Conservation (phyloP, 352 stramenopile genomes). For the Pythium dissotocum region DNA sequence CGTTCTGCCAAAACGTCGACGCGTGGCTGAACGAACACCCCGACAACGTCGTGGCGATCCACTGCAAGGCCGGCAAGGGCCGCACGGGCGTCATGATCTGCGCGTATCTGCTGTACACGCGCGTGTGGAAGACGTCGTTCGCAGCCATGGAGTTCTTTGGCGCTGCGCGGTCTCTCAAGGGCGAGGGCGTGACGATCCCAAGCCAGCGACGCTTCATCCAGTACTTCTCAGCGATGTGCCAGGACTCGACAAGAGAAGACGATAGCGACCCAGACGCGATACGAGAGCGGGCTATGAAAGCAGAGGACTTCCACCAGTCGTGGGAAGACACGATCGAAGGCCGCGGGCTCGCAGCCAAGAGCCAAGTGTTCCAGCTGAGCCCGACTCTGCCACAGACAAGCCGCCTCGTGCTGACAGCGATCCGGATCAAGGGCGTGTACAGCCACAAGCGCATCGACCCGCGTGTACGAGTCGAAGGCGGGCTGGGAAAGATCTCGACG, state of each 20-base stretch:
- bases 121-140: constrained; percentile 57
- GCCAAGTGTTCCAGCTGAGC: constrained; percentile 24
- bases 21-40: constrained; percentile 53
- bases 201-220: constrained; percentile 75
- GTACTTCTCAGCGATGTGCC: constrained; percentile 72
- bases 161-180: constrained; percentile 67
- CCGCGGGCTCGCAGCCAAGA: constrained; percentile 24
- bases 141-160: constrained; percentile 72
- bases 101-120: constrained; percentile 71
- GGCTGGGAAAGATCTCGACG: constrained; percentile 2
- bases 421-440: constrained; percentile 49
- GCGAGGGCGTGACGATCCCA: constrained; percentile 82
- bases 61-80: constrained; percentile 92
- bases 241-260: constrained; percentile 9
- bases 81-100: constrained; percentile 90
- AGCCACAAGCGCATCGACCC: constrained; percentile 53
- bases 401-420: constrained; percentile 40
- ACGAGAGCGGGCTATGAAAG: constrained; percentile 37
- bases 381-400: constrained; percentile 34
- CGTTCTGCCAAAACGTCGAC: constrained; percentile 70
- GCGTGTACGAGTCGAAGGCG: constrained; percentile 55
- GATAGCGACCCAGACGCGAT: constrained; percentile 18
- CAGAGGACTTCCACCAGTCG: constrained; percentile 41
- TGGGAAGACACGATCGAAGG: constrained; percentile 52
- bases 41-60: constrained; percentile 83